These are phyloP conservation scores for Grammothele lineata DNA, from an alignment of 768 basidiomycete species.

Conservation along the genomic window DNA sequence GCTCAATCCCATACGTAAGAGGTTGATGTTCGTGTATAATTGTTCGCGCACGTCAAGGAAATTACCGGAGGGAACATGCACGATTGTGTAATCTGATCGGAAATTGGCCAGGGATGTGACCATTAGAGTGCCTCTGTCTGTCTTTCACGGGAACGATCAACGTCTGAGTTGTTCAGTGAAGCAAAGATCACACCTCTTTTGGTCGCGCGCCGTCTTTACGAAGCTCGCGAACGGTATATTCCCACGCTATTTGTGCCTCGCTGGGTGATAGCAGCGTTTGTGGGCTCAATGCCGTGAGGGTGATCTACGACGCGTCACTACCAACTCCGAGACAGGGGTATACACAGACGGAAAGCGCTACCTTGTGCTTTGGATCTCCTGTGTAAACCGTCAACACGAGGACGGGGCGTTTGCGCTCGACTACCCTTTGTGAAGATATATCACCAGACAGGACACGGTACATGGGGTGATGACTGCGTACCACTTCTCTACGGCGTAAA, in stretches of 20 bases:
- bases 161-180: background rate
- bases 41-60: constrained; percentile 59
- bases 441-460: background rate
- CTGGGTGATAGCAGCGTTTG: constrained; percentile 34
- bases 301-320: constrained; percentile 39
- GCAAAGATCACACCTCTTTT: constrained; percentile 42
- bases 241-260: constrained; percentile 54
- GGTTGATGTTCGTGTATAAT: constrained; percentile 77
- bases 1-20: constrained; percentile 80
- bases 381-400: constrained; percentile 72
- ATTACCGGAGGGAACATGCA: constrained; percentile 69
- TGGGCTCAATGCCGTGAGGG: constrained; percentile 53
- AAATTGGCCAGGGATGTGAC: constrained; percentile 84
- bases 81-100: constrained; percentile 82
- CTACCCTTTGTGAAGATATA: constrained; percentile 43
- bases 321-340: background rate
- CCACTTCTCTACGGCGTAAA: constrained; percentile 89
- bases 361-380: constrained; percentile 66
- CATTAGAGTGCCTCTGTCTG: constrained; percentile 66
- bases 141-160: constrained; percentile 32
- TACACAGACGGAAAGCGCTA: constrained; percentile 15
- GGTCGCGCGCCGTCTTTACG: constrained; percentile 73
- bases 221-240: constrained; percentile 54
- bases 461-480: constrained; percentile 22
- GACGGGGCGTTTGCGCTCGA: constrained; percentile 57